Base-by-base conservation (phyloP, 164 flowering plant genomes). In the Warburgia ugandensis region DNA sequence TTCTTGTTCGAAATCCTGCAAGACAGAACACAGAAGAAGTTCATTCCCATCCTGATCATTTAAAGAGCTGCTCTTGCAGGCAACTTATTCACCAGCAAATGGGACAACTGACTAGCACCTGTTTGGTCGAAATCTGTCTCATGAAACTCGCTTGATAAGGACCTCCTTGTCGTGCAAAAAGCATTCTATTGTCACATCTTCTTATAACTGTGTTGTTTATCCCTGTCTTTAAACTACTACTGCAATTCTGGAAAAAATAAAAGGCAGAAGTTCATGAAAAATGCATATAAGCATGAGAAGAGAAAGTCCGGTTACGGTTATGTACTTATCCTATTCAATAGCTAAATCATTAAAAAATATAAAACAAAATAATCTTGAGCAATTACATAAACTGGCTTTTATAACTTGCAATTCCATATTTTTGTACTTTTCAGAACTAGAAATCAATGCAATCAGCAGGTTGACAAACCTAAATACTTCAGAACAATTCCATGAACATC, bases 81-180 rank as follows among this genome's bases (percentile, higher is more conserved):
- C 2, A 2, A 17, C 4, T 22, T 27, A 22, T 6, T 1, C n/a
- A 1, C 19, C n/a, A 25, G 31, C 27, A 20, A 11, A 12, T 7
- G 27, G 41, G 29, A 4, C 12, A 55, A 23, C 4, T 9, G 23
- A 52, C 25, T 13, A 30, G 13, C 30, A 79, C 87, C 85, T 74
- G 70, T 63, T 73, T 60, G 12, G 32, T 46, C 27, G 84, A 63
- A 53, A 56, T 70, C 55, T 67, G 85, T 62, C 81, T 78, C 95
- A 80, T 86, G 73, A 74, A 81, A 62, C 36, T 57, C 52, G 59
- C 80, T 63, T 78, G 88, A 53, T 74, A 59, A 36, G 22, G 50
- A 9, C 83, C 69, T 6, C 75, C 78, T 68, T 88, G 96, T 3
- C 96, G 73, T 27, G 90, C 83, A 64, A 80, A 88, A 42, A 52